Evolutionary conservation across 108 stramenopile species (phyloP).

Genomic region (Craspedostauros australis): DNA sequence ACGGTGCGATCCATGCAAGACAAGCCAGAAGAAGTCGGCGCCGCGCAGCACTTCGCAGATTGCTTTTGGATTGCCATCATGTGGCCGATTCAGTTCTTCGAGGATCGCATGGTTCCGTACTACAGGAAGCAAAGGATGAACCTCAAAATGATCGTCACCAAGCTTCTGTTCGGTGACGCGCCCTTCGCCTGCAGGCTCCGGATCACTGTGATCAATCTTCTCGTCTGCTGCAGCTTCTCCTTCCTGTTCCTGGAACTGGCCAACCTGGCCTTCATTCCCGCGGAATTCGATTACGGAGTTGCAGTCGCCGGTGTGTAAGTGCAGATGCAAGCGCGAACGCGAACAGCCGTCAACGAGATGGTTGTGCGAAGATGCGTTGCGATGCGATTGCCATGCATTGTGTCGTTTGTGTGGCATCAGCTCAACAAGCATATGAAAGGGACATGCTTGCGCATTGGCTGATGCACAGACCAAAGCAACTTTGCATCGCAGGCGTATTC

Average conservation of each 20-base stretch:
- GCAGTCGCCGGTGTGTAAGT: slow-evolving; percentile 56
- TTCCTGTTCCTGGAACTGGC: slow-evolving; percentile 44
- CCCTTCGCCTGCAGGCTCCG: slow-evolving; percentile 50
- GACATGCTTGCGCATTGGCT: too few species aligned
- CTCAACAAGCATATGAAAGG: too few species aligned
- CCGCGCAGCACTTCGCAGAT: slow-evolving; percentile 3
- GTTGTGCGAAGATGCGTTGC: too few species aligned
- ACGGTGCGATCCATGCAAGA: slow-evolving; percentile 11
- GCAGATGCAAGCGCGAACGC: not conserved
- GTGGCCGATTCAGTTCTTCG: slow-evolving; percentile 9
- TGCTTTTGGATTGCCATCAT: slow-evolving; percentile 1
- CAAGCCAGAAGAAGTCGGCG: slow-evolving; percentile 8
- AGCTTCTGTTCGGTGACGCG: slow-evolving; percentile 29
- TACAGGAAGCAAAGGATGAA: slow-evolving; percentile 4
- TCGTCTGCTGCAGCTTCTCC: slow-evolving; percentile 48
- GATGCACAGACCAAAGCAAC: too few species aligned
- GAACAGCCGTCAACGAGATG: too few species aligned
- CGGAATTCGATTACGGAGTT: slow-evolving; percentile 26
- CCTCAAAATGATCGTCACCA: slow-evolving; percentile 11
- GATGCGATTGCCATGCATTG: too few species aligned
- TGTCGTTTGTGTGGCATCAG: too few species aligned
- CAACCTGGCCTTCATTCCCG: slow-evolving; percentile 40
- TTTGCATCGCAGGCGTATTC: too few species aligned
- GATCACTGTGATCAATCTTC: slow-evolving; percentile 57
- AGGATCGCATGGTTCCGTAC: slow-evolving; percentile 11